A percentile compares a stretch with the other conserved stretches of the same genome.
These are phyloP conservation scores for Carnegiea gigantea DNA, from an alignment of 179 eudicot genomes.

Conservation along the genomic window DNA sequence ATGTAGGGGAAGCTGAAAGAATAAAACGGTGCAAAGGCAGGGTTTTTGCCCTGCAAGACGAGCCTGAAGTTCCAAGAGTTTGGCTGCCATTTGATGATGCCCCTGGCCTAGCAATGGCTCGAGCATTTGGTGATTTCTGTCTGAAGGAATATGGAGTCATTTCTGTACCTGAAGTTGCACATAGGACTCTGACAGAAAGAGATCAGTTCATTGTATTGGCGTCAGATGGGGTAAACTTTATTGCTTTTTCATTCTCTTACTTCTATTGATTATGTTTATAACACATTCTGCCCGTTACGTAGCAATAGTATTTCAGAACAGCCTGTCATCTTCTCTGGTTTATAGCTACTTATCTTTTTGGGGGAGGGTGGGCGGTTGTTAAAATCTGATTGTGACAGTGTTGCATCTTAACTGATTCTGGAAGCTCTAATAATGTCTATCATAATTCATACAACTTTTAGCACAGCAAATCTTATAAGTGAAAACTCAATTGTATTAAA, in stretches of 20 bases:
- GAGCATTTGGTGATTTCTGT: constrained; percentile 98
- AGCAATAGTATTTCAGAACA: not conserved
- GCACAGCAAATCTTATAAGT: not conserved
- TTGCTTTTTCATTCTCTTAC: not conserved
- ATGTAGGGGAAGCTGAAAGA: constrained; percentile 91
- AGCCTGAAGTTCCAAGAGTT: constrained; percentile 95
- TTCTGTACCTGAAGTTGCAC: constrained; percentile 84
- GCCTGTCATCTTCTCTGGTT: not conserved
- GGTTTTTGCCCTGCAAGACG: constrained; percentile 98
- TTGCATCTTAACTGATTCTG: not conserved
- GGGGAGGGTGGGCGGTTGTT: not conserved
- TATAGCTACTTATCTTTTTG: not conserved
- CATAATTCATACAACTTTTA: not conserved
- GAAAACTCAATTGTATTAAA: not conserved
- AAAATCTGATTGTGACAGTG: not conserved
- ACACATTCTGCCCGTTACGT: constrained; percentile 5
- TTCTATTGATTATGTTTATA: not conserved
- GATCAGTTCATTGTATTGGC: constrained; percentile 94
- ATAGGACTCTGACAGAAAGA: constrained; percentile 59
- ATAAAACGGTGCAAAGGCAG: constrained; percentile 90
- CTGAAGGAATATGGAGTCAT: constrained; percentile 97
- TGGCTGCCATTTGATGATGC: constrained; percentile 99
- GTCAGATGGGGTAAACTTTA: constrained; percentile 85
- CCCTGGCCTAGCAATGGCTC: constrained; percentile 99
- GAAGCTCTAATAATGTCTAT: not conserved